Evolutionary conservation across 75 land plant species (phyloP).

Genomic region (Cryptomeria japonica): DNA sequence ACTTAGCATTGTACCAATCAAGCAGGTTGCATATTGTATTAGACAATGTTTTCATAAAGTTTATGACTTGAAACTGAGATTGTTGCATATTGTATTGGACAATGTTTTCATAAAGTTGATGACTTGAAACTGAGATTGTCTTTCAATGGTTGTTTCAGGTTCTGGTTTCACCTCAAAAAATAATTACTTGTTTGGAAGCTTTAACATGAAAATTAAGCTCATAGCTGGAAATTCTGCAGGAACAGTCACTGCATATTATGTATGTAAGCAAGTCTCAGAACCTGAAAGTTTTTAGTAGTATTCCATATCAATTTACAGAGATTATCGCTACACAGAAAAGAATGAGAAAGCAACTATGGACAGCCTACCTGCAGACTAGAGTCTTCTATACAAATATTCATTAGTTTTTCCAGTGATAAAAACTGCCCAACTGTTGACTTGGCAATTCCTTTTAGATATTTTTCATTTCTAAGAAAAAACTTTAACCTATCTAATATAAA

Average conservation of each 20-base stretch:
- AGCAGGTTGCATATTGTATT: background rate
- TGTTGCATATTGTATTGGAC: background rate
- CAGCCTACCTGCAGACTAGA: too few species aligned
- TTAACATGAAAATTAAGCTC: constrained; percentile 46
- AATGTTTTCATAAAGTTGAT: too few species aligned
- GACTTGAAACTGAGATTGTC: background rate
- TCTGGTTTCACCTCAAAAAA: constrained; percentile 50
- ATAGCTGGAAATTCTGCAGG: constrained; percentile 42
- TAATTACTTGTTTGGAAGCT: constrained; percentile 41
- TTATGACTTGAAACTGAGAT: background rate
- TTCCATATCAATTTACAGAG: background rate
- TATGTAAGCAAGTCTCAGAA: constrained; percentile 15
- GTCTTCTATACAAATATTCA: too few species aligned
- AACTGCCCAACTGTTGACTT: too few species aligned
- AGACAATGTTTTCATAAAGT: background rate
- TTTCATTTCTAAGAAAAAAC: too few species aligned
- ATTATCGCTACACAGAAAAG: background rate
- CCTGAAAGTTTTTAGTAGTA: background rate
- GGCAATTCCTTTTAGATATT: too few species aligned
- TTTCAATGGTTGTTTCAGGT: constrained; percentile 25
- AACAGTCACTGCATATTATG: constrained; percentile 59
- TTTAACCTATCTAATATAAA: too few species aligned
- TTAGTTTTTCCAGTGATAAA: too few species aligned
- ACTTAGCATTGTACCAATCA: background rate
- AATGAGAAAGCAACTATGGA: too few species aligned